These are phyloP conservation scores for Vicia villosa DNA, from an alignment of 306 rosid genomes.

Conservation along the genomic window DNA sequence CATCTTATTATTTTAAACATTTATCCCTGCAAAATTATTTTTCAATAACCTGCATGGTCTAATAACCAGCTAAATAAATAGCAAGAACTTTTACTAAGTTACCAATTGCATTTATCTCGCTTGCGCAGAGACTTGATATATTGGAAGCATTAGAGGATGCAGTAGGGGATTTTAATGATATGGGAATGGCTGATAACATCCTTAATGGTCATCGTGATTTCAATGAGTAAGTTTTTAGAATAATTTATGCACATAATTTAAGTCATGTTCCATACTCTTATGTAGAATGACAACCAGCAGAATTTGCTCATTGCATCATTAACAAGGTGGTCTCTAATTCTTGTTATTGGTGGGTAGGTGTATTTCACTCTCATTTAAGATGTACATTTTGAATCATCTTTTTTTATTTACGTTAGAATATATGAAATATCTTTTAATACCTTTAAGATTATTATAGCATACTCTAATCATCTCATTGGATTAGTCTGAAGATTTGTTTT, in stretches of 20 bases:
- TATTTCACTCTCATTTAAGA: slow-evolving; percentile 7
- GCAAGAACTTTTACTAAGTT: slow-evolving; percentile 23
- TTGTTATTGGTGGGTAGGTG: slow-evolving; percentile 7
- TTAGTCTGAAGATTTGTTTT: background rate
- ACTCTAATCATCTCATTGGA: background rate
- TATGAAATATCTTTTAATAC: background rate
- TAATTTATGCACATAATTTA: slow-evolving; percentile 26
- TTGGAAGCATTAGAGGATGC: slow-evolving; percentile 89
- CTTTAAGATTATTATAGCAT: background rate
- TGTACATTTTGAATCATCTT: background rate
- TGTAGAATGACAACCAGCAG: slow-evolving; percentile 2
- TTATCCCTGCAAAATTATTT: background rate
- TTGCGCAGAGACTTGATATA: slow-evolving; percentile 77
- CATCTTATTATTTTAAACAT: background rate
- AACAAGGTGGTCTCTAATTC: background rate
- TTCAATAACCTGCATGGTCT: slow-evolving; percentile 6
- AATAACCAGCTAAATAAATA: background rate
- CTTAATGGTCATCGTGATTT: slow-evolving; percentile 67
- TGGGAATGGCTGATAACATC: slow-evolving; percentile 49
- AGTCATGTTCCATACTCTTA: slow-evolving; percentile 28
- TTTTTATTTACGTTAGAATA: background rate
- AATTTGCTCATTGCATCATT: slow-evolving; percentile 27
- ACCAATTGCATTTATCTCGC: slow-evolving; percentile 29
- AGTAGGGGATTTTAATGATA: slow-evolving; percentile 58
- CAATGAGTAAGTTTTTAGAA: slow-evolving; percentile 66